Conservation (phyloP, 768 basidiomycete species). For the Mycena venus region DNA sequence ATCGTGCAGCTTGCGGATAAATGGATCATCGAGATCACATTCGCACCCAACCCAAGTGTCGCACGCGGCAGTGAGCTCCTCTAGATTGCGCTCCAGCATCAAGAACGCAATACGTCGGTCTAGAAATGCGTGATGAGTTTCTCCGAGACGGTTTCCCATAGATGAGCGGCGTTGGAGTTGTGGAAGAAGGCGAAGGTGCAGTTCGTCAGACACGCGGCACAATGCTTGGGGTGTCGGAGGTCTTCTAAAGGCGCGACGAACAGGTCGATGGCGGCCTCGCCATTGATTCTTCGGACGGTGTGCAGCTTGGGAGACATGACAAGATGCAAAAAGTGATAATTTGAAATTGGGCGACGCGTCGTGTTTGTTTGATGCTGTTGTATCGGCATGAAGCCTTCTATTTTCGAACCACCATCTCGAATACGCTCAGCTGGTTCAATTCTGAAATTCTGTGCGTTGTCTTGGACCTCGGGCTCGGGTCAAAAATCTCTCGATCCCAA, state of each 20-base stretch:
- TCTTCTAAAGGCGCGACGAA: constrained; percentile 13
- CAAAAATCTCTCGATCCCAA: background rate
- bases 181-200: constrained; percentile 8
- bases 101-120: constrained; percentile 5
- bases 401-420: too few relatives aligned
- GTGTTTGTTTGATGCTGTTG: background rate
- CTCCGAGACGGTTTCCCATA: background rate
- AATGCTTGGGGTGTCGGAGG: constrained; percentile 4
- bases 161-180: background rate
- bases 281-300: background rate
- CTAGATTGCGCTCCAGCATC: constrained; percentile 7
- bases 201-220: constrained; percentile 2
- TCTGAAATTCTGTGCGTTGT: background rate
- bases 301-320: background rate
- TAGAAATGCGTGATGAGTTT: background rate
- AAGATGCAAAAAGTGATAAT: background rate
- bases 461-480: background rate
- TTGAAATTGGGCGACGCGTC: background rate
- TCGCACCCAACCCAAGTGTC: background rate
- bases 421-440: too few relatives aligned
- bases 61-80: background rate
- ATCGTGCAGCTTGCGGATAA: background rate
- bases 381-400: background rate
- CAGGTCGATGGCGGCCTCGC: background rate
- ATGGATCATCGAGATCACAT: background rate